phyloP scores from a whole-genome alignment of 225 moss, liverwort and hornwort genomes.

The Sphagnum contortum region DNA sequence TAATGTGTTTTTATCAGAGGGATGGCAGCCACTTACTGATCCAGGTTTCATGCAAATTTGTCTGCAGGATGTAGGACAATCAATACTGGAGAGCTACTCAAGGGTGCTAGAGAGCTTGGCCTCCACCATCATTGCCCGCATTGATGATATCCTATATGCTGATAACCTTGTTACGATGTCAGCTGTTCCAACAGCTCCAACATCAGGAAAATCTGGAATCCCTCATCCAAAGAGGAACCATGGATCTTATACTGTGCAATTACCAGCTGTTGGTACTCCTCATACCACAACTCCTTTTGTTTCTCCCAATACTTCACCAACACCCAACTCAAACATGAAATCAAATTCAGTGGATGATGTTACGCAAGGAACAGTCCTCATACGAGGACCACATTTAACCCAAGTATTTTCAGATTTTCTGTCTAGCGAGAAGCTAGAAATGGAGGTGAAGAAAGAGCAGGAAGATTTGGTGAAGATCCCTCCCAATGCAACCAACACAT shows the following conservation, averaged over 20 bases:
- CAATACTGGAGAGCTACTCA: constrained; percentile 92
- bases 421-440: constrained; percentile 35
- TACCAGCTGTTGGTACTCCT: constrained; percentile 12
- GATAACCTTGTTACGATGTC: constrained; percentile 62
- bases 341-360: constrained; percentile 26
- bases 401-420: constrained; percentile 25
- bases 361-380: constrained; percentile 7
- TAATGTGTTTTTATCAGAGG: no score
- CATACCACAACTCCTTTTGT: constrained; percentile 25
- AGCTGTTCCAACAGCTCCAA: constrained; percentile 37
- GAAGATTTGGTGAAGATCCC: constrained; percentile 38
- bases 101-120: constrained; percentile 92
- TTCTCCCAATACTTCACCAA: constrained; percentile 37
- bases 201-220: constrained; percentile 9
- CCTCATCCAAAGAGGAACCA: constrained; percentile 13
- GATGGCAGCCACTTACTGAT: no score
- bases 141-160: constrained; percentile 83
- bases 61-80: constrained; percentile 86
- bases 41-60: no score
- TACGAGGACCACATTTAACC: constrained; percentile 17
- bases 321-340: constrained; percentile 23
- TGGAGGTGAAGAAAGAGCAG: constrained; percentile 43
- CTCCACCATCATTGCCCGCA: constrained; percentile 84
- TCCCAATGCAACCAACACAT: constrained; percentile 31
- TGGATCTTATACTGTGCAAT: constrained; percentile 7